phyloP scores from a whole-genome alignment of 176 grass and related monocot species.

The Phoenix dactylifera region DNA sequence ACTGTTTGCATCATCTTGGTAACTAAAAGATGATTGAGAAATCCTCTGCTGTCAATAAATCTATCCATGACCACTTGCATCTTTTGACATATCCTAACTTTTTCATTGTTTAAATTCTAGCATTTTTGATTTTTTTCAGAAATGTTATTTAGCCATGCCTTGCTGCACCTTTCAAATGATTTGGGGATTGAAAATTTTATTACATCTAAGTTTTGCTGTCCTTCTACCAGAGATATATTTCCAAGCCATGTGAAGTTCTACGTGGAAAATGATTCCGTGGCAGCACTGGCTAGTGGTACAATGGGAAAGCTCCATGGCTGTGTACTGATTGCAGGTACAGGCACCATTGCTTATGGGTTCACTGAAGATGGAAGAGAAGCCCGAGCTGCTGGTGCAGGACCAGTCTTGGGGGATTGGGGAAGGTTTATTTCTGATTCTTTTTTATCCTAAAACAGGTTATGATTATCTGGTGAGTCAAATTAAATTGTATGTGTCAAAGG shows the following conservation, averaged over 20 bases:
- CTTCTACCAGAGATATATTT: constrained; percentile 51
- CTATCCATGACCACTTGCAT: too few relatives aligned
- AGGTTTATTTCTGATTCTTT: constrained; percentile 36
- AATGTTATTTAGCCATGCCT: background rate
- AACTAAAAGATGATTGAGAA: too few relatives aligned
- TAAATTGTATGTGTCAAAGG: too few relatives aligned
- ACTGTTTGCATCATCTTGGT: too few relatives aligned
- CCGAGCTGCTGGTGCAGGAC: constrained; percentile 87
- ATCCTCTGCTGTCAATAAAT: too few relatives aligned
- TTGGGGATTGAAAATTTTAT: too few relatives aligned
- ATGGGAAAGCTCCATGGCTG: constrained; percentile 93
- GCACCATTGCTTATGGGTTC: constrained; percentile 90
- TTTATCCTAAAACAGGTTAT: background rate
- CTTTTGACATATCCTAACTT: too few relatives aligned
- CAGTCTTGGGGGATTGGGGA: constrained; percentile 93
- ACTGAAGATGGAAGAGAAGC: constrained; percentile 87
- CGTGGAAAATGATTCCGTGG: constrained; percentile 95
- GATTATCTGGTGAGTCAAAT: too few relatives aligned
- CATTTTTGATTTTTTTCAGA: too few relatives aligned
- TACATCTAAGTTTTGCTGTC: constrained; percentile 11
- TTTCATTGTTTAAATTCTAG: too few relatives aligned
- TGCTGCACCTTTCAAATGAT: too few relatives aligned
- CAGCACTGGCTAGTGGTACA: constrained; percentile 89
- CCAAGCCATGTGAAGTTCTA: constrained; percentile 59
- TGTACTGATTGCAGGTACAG: constrained; percentile 93